These are phyloP conservation scores for Didymella sp. DNA, from an alignment of 2,329 filamentous ascomycete genomes.

Conservation along the genomic window DNA sequence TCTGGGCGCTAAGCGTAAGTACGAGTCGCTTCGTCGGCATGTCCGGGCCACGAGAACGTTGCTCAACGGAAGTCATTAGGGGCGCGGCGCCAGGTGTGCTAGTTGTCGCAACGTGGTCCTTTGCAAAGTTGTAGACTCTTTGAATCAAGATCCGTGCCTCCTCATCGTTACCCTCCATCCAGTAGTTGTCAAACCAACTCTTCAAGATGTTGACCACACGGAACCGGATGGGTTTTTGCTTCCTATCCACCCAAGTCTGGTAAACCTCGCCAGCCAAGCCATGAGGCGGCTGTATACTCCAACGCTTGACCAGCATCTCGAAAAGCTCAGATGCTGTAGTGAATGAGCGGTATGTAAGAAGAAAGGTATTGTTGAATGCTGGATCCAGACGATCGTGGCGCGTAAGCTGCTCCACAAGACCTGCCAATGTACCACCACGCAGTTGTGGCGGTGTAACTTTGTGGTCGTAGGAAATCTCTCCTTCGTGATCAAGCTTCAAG, in stretches of 20 bases:
- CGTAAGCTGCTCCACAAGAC: conserved; percentile 92
- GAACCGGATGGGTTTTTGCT: conserved; percentile 95
- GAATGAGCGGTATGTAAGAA: conserved; percentile 95
- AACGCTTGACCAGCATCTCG: conserved; percentile 88
- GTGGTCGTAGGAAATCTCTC: conserved; percentile 86
- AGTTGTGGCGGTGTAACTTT: conserved; percentile 79
- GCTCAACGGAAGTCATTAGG: conserved; percentile 85
- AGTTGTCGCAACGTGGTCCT: conserved; percentile 89
- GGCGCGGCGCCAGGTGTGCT: conserved; percentile 88
- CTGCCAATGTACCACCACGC: conserved; percentile 87
- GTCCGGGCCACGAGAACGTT: conserved; percentile 87
- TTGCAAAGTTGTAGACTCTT: conserved; percentile 88
- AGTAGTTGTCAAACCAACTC: conserved; percentile 98
- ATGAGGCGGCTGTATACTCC: conserved; percentile 89
- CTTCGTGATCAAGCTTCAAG: conserved; percentile 83
- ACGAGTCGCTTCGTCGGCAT: conserved; percentile 84
- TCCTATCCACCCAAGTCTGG: conserved; percentile 87
- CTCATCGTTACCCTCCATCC: conserved; percentile 94
- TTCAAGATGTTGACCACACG: conserved; percentile 97
- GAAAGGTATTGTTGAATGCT: conserved; percentile 96
- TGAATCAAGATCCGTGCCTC: conserved; percentile 84
- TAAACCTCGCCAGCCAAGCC: conserved; percentile 78
- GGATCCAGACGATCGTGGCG: conserved; percentile 95
- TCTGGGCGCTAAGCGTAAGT: conserved; percentile 81
- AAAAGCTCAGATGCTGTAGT: conserved; percentile 90